Conservation (phyloP, 2,329 filamentous ascomycete genomes). For the Zymoseptoria tritici region DNA sequence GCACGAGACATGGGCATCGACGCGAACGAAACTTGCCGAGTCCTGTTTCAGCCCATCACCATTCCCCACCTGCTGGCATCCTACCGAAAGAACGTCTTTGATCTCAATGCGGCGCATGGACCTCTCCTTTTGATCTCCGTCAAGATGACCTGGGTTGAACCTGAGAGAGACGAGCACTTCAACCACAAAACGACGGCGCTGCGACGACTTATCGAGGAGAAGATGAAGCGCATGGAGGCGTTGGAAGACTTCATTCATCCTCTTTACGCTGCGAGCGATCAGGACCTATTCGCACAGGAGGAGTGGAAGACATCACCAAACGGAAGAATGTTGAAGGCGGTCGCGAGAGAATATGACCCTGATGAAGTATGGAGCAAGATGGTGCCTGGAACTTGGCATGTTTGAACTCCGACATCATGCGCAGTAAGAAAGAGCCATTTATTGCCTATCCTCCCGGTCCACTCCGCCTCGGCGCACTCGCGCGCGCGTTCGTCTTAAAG, state of each 20-base stretch:
- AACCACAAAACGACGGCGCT: conserved; percentile 4
- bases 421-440: too few species aligned
- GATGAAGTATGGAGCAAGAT: conserved; percentile 25
- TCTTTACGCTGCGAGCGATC: conserved; percentile 31
- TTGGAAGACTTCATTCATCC: conserved; percentile 23
- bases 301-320: conserved; percentile 16
- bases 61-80: conserved; percentile 13
- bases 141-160: conserved; percentile 14
- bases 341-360: conserved; percentile 29
- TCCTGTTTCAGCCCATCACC: conserved; percentile 17
- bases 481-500: too few species aligned
- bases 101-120: conserved; percentile 5
- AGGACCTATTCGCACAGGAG: conserved; percentile 28
- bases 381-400: conserved; percentile 25
- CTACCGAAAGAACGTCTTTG: conserved; percentile 16
- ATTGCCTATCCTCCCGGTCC: too few species aligned
- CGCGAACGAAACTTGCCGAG: conserved; percentile 4
- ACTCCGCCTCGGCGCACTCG: too few species aligned
- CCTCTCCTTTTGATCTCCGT: conserved; percentile 14
- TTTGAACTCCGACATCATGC: conserved; percentile 2
- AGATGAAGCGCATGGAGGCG: conserved; percentile 1
- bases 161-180: conserved; percentile 8
- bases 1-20: conserved; percentile 7
- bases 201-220: conserved; percentile 4
- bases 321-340: conserved; percentile 20